Evolutionary conservation across 495 filamentous ascomycete species (phyloP).

Genomic region (Thermothielavioides terrestris): DNA sequence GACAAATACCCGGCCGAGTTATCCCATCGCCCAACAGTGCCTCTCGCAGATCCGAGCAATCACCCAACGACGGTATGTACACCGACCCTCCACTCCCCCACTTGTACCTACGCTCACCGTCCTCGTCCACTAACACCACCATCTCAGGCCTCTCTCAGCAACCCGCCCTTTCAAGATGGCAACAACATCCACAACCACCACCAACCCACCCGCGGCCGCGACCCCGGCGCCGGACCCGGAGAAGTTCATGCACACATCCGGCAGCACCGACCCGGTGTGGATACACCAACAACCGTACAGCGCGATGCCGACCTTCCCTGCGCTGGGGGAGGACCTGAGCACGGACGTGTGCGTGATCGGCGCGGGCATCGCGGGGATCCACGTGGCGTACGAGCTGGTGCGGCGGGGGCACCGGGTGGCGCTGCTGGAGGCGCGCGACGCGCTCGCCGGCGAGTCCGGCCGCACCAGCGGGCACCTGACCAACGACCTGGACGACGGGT

Average conservation of each 20-base stretch:
- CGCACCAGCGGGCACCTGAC: slow-evolving; percentile 47
- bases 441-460: slow-evolving; percentile 46
- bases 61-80: background rate
- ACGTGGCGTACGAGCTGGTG: slow-evolving; percentile 46
- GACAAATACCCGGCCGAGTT: no score
- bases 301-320: slow-evolving; percentile 36
- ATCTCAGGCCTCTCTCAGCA: background rate
- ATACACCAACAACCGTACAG: slow-evolving; percentile 41
- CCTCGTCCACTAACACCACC: background rate
- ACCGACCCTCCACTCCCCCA: background rate
- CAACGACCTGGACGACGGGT: slow-evolving; percentile 46
- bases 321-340: slow-evolving; percentile 30
- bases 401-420: slow-evolving; percentile 38
- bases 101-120: background rate
- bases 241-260: slow-evolving; percentile 41
- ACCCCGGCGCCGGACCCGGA: slow-evolving; percentile 9
- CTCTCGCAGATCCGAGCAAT: background rate
- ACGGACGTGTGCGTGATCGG: slow-evolving; percentile 47
- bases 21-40: background rate
- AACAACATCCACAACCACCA: background rate
- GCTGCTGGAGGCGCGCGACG: slow-evolving; percentile 48
- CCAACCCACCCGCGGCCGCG: no score
- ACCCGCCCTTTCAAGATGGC: background rate
- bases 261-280: slow-evolving; percentile 45
- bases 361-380: slow-evolving; percentile 48